These are phyloP conservation scores for Rhizopus sp. DNA, from an alignment of 371 early-diverging fungal species.

Conservation along the genomic window DNA sequence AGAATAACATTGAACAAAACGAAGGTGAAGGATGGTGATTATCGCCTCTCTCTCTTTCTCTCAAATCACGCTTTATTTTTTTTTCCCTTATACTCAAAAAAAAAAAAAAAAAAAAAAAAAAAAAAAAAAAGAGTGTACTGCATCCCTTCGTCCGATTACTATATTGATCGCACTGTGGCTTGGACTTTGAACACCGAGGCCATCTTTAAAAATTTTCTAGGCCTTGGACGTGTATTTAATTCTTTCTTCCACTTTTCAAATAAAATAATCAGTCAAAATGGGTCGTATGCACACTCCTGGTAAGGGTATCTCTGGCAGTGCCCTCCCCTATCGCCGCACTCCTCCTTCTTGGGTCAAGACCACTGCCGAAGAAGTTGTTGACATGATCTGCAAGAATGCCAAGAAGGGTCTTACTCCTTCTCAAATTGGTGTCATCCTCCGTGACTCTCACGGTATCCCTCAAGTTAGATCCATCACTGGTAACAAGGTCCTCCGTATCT, in stretches of 20 bases:
- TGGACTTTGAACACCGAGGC: neutral
- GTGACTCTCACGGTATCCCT: conserved; percentile 98
- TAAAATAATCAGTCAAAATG: conserved; percentile 26
- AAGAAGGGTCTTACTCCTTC: conserved; percentile 99
- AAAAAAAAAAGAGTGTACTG: neutral
- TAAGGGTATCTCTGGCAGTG: conserved; percentile 98
- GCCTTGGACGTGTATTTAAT: neutral
- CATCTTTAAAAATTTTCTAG: neutral
- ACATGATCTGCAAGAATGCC: conserved; percentile 98
- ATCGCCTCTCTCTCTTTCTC: too few relatives aligned
- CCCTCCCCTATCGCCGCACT: conserved; percentile 99
- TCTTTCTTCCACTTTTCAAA: conserved; percentile 27
- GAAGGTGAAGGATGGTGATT: too few relatives aligned
- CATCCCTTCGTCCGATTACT: neutral
- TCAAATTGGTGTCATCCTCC: conserved; percentile 98
- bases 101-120: too few relatives aligned
- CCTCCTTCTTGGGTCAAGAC: conserved; percentile 98
- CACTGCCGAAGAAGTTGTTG: conserved; percentile 95
- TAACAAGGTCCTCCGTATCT: conserved; percentile 94
- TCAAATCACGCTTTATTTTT: too few relatives aligned
- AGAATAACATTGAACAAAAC: too few relatives aligned
- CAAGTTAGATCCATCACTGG: conserved; percentile 96
- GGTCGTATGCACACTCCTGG: conserved; percentile 87
- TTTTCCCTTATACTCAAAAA: neutral
- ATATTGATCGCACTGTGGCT: neutral